Evolutionary conservation across 805 yeast species (phyloP), one percentile per base, ranked within the genome.

Genomic region (Scheffersomyces stipitis): DNA sequence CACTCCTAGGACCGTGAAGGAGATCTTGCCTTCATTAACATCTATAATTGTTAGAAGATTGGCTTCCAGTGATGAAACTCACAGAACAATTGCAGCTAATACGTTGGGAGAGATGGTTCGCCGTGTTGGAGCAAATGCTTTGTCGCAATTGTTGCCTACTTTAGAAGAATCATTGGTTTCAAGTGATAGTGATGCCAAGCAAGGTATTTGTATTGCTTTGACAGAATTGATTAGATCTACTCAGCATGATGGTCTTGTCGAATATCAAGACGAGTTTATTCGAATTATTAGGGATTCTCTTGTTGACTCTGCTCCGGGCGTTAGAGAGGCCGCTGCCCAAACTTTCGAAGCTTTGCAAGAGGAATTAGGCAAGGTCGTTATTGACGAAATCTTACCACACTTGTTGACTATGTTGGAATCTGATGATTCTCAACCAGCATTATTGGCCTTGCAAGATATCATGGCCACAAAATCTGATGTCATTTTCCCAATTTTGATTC

Each of bases 141-240:
- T 93, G 44, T 70, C 87, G 2, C 88, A 86, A 56, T 66, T 93
- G 44, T 69, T 93, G 42, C 99, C 99, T 29, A 84, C 95, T 4
- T 69, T 91, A 50, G 84, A 86, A 48, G 76, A 75, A 27, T 75
- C 87, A 1, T 65, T 85, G 44, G 54, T 69, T 12, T 66, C 72
- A n/a, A 56, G 76, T 20, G 64, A 75, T 37, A 68, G 86, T n/a
- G 93, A 83, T 56, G 83, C 95, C 26, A 86, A 86, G 57, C 95
- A 90, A 68, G 99, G 99, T 71, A 87, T 93, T 34, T 93, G 99
- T 71, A 80, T 91, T 58, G 99, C 99, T 6, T 70, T 89, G 33
- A 77, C 81, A 30, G 98, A 90, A 58, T 78, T 93, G 44, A 80
- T 90, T 44, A 81, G 79, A 46, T 85, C 96, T 0, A 77, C 95